Percentiles rank a stretch among this genome's conserved stretches.
These are phyloP conservation scores for Dryas integrifolia DNA, from an alignment of 331 rosid species.

Conservation along the genomic window DNA sequence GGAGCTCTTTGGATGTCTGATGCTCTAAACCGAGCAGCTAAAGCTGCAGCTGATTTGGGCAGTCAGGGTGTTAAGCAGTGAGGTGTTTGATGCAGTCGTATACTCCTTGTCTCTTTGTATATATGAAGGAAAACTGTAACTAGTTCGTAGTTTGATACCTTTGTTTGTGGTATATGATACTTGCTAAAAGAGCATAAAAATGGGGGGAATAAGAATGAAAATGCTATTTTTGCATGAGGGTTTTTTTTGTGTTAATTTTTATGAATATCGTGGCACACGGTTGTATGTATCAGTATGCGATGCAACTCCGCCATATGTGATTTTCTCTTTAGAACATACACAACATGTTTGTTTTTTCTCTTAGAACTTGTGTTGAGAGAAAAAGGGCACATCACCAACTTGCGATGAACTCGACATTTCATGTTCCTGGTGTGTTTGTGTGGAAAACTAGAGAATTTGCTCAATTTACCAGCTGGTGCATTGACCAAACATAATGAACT, in stretches of 20 bases:
- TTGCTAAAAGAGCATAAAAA: neutral
- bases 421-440: too few species aligned
- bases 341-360: too few species aligned
- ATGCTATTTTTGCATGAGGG: neutral
- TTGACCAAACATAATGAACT: too few species aligned
- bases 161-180: neutral
- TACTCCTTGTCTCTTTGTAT: neutral
- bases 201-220: neutral
- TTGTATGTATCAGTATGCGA: too few species aligned
- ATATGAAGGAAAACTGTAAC: neutral
- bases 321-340: too few species aligned
- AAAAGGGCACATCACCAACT: neutral
- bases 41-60: conserved; percentile 79
- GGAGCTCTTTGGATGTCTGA: conserved; percentile 86
- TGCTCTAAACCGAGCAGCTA: conserved; percentile 65
- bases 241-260: too few species aligned
- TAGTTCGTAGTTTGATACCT: neutral
- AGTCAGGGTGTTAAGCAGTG: conserved; percentile 39
- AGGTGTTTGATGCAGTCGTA: conserved; percentile 11
- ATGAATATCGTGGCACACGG: too few species aligned
- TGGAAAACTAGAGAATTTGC: too few species aligned
- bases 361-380: too few species aligned
- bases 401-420: neutral
- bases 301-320: too few species aligned
- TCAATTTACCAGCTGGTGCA: too few species aligned